phyloP scores from a whole-genome alignment of 1,284 basidiomycete genomes.

The Anthracocystis setariae region DNA sequence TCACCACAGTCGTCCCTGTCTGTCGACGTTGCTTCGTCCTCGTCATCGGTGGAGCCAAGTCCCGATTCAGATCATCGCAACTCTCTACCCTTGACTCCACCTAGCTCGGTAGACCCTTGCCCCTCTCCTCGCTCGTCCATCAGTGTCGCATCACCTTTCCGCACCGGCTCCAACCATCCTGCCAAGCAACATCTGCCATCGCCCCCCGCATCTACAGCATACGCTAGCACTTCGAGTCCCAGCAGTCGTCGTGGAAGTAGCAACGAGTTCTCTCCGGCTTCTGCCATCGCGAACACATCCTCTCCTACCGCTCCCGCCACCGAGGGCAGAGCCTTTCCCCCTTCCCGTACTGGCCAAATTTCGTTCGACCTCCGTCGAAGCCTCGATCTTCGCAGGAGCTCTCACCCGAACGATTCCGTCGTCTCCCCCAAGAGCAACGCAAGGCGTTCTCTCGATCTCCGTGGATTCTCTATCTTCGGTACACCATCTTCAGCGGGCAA shows the following conservation, averaged over 20 bases:
- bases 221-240: conserved; percentile 11
- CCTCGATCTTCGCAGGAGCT: not conserved
- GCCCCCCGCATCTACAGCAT: conserved; percentile 20
- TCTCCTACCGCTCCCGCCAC: not conserved
- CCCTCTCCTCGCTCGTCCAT: conserved; percentile 16
- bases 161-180: not conserved
- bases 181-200: conserved; percentile 6
- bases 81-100: conserved; percentile 19
- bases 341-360: conserved; percentile 13
- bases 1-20: not conserved
- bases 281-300: not conserved
- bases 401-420: not conserved
- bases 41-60: not conserved
- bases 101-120: conserved; percentile 24
- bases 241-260: conserved; percentile 29
- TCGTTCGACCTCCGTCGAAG: conserved; percentile 29
- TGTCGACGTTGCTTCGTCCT: not conserved
- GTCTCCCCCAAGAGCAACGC: conserved; percentile 5
- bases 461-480: conserved; percentile 16
- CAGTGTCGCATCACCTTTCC: conserved; percentile 11
- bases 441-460: conserved; percentile 32
- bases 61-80: not conserved
- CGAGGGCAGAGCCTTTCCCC: conserved; percentile 4
- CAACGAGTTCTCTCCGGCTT: conserved; percentile 9
- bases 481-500: conserved; percentile 13